A percentile compares a stretch with the other conserved stretches of the same genome.
phyloP scores from a whole-genome alignment of 2,329 filamentous ascomycete genomes.

The Beauveria varroae region DNA sequence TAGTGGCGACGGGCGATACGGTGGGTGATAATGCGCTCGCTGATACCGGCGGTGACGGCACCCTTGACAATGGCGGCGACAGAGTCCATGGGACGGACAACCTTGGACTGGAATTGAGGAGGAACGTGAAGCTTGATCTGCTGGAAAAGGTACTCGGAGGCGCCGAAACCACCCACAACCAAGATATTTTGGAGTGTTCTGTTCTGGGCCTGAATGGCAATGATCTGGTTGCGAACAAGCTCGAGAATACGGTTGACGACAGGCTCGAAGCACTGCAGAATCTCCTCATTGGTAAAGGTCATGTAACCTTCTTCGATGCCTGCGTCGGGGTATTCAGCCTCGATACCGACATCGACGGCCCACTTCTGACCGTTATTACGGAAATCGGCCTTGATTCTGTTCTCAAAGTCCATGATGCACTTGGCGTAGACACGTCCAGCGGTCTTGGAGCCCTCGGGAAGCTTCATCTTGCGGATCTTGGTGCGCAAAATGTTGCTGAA shows the following conservation, averaged over 20 bases:
- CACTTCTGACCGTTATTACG: constrained; percentile 98
- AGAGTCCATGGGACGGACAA: constrained; percentile 97
- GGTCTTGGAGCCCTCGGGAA: constrained; percentile 92
- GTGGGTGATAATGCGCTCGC: constrained; percentile 91
- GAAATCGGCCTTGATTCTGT: constrained; percentile 99
- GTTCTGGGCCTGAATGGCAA: constrained; percentile 97
- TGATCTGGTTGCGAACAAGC: constrained; percentile 95
- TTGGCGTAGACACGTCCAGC: constrained; percentile 98
- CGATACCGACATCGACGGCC: constrained; percentile 97
- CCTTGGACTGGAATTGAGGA: constrained; percentile 96
- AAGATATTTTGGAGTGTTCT: constrained; percentile 89
- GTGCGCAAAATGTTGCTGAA: constrained; percentile 97
- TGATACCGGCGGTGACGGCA: constrained; percentile 95
- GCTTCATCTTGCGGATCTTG: constrained; percentile 98
- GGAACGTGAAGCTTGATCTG: constrained; percentile 98
- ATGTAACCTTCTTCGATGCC: constrained; percentile 99
- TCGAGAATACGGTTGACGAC: constrained; percentile 96
- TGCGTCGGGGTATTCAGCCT: constrained; percentile 94
- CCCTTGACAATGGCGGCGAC: constrained; percentile 98
- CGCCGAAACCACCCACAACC: constrained; percentile 95
- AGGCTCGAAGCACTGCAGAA: constrained; percentile 96
- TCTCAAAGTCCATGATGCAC: constrained; percentile 99
- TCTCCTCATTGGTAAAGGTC: constrained; percentile 99
- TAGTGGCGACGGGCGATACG: constrained; percentile 96
- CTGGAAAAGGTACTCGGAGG: constrained; percentile 97